phyloP scores from a whole-genome alignment of 2,329 filamentous ascomycete genomes.

The Diaporthe ampelina region DNA sequence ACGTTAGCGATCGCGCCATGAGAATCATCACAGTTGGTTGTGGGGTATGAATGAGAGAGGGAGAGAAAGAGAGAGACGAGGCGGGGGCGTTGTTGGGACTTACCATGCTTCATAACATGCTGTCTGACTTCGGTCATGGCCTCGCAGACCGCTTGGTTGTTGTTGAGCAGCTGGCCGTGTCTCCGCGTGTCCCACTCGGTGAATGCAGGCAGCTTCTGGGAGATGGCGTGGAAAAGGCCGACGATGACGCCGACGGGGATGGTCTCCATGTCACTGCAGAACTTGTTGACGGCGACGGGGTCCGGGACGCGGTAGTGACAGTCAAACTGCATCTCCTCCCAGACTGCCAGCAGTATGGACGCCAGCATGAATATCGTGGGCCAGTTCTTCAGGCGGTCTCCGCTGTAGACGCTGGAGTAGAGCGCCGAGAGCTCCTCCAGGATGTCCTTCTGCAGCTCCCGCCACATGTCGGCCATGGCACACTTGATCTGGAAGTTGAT shows the following conservation, averaged over 20 bases:
- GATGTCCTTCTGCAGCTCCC: conserved; percentile 95
- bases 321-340: conserved; percentile 99
- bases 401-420: conserved; percentile 98
- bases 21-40: not conserved
- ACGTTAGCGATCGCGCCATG: conserved; percentile 54
- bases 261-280: conserved; percentile 96
- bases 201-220: conserved; percentile 93
- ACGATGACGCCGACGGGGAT: conserved; percentile 97
- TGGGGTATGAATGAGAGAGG: too few species aligned
- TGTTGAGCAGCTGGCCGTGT: conserved; percentile 91
- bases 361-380: conserved; percentile 98
- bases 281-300: conserved; percentile 87
- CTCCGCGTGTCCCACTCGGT: conserved; percentile 94
- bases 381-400: conserved; percentile 98
- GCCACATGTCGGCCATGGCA: conserved; percentile 97
- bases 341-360: conserved; percentile 91
- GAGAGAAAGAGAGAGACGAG: not conserved
- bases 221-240: conserved; percentile 97
- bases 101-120: conserved; percentile 95
- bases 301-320: conserved; percentile 96
- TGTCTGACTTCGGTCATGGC: conserved; percentile 96
- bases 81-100: conserved; percentile 53
- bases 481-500: conserved; percentile 99
- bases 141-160: conserved; percentile 92
- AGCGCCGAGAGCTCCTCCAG: conserved; percentile 91